Evolutionary conservation across 306 rosid genomes (phyloP).

Genomic region (Astragalus membranaceus): DNA sequence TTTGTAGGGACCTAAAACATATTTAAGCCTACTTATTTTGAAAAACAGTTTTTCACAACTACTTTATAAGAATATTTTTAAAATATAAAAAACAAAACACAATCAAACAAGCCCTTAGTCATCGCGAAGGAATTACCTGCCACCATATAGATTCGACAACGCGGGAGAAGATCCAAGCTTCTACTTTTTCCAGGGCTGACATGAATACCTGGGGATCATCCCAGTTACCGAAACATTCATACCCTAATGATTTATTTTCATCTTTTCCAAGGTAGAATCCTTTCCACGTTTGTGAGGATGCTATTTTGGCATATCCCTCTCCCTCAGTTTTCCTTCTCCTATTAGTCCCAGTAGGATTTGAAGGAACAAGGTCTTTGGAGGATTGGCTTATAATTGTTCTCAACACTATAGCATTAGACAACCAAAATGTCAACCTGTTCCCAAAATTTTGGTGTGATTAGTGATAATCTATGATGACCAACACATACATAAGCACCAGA

Average conservation of each 20-base stretch:
- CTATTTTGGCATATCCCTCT: constrained; percentile 33
- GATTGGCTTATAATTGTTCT: constrained; percentile 67
- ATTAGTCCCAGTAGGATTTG: constrained; percentile 32
- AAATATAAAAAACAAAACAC: too few species aligned
- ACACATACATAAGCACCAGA: background rate
- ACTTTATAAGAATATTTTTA: too few species aligned
- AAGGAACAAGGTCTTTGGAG: constrained; percentile 21
- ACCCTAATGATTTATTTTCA: constrained; percentile 24
- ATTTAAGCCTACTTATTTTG: too few species aligned
- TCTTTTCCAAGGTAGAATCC: constrained; percentile 39
- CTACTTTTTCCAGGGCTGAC: constrained; percentile 71
- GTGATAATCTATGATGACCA: background rate
- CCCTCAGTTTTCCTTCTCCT: constrained; percentile 36
- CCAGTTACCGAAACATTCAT: constrained; percentile 48
- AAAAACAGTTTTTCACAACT: too few species aligned
- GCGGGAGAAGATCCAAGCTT: constrained; percentile 90
- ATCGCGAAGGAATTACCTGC: constrained; percentile 54
- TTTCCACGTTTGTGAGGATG: constrained; percentile 53
- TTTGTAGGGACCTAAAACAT: too few species aligned
- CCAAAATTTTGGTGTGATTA: constrained; percentile 3
- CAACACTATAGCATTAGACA: constrained; percentile 69
- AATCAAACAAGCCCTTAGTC: too few species aligned
- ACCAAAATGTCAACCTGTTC: constrained; percentile 89
- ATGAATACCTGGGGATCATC: constrained; percentile 51
- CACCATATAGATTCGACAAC: constrained; percentile 95